phyloP scores from a whole-genome alignment of 2,329 filamentous ascomycete genomes.

The Phialemoniopsis sp. region DNA sequence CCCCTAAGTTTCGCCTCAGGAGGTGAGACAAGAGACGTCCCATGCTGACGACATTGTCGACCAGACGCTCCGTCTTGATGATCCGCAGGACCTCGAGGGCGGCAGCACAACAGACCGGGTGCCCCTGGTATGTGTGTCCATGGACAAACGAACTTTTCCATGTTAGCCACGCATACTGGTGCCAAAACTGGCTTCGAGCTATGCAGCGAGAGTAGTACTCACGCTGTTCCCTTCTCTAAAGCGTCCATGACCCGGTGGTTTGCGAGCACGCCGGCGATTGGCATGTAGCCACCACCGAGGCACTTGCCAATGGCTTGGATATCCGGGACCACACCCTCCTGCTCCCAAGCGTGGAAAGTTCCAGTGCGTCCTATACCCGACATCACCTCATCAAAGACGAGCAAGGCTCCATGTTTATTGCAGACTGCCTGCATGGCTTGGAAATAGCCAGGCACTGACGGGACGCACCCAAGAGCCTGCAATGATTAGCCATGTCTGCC shows the following conservation, averaged over 20 bases:
- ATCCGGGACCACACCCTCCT: conserved; percentile 54
- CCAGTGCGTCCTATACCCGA: conserved; percentile 61
- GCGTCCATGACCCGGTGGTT: conserved; percentile 42
- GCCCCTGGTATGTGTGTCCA: conserved; percentile 51
- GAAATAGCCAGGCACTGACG: conserved; percentile 49
- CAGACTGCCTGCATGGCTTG: conserved; percentile 48
- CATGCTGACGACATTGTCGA: conserved; percentile 26
- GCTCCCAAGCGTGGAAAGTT: conserved; percentile 59
- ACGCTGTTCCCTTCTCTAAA: conserved; percentile 33
- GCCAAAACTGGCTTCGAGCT: not conserved
- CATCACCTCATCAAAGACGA: conserved; percentile 64
- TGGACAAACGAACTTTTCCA: conserved; percentile 45
- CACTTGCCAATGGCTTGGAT: conserved; percentile 61
- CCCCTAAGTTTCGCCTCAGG: conserved; percentile 20
- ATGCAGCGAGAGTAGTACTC: conserved; percentile 12
- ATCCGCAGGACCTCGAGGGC: conserved; percentile 34
- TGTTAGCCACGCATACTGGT: not conserved
- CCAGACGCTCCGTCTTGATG: conserved; percentile 25
- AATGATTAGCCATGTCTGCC: not conserved
- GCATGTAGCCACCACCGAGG: conserved; percentile 56
- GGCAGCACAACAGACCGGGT: conserved; percentile 31
- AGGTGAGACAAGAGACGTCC: conserved; percentile 21
- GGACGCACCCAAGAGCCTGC: conserved; percentile 46
- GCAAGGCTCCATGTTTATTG: conserved; percentile 47
- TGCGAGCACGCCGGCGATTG: conserved; percentile 56